These are phyloP conservation scores for Nicotiana otophora DNA, from an alignment of 257 asterid genomes.

Conservation along the genomic window DNA sequence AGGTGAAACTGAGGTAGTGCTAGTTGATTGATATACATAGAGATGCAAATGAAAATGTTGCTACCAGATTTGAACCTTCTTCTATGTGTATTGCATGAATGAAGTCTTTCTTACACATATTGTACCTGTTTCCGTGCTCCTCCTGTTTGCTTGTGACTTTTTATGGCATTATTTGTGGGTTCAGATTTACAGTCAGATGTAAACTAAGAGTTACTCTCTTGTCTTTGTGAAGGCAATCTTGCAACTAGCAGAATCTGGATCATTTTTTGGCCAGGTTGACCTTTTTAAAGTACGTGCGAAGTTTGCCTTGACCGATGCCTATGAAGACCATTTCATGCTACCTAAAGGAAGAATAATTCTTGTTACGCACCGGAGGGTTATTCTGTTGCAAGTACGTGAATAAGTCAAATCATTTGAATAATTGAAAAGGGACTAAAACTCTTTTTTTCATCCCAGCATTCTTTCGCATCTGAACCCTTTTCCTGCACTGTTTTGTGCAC, in stretches of 20 bases:
- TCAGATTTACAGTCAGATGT: neutral
- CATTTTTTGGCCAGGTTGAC: conserved; percentile 89
- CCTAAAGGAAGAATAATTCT: conserved; percentile 84
- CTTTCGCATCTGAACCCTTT: neutral
- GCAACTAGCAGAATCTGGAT: conserved; percentile 89
- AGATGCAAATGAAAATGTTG: neutral
- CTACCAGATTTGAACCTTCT: neutral
- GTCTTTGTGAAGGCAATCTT: conserved; percentile 57
- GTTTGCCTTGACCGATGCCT: conserved; percentile 91
- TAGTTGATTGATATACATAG: neutral
- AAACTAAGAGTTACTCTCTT: conserved; percentile 9
- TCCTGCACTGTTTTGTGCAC: neutral
- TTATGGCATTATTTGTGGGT: neutral
- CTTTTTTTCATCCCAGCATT: neutral
- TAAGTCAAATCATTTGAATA: neutral
- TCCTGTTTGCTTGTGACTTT: neutral
- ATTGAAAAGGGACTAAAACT: neutral
- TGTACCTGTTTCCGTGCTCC: neutral
- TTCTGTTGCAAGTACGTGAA: conserved; percentile 72
- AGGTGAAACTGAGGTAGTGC: neutral
- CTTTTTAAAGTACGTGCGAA: conserved; percentile 95
- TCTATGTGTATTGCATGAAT: neutral
- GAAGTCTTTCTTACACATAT: neutral
- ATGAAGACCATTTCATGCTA: conserved; percentile 81
- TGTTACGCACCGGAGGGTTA: conserved; percentile 80